These are phyloP conservation scores for Allomyces javanicus DNA, from an alignment of 192 early-diverging fungal genomes.

Conservation along the genomic window DNA sequence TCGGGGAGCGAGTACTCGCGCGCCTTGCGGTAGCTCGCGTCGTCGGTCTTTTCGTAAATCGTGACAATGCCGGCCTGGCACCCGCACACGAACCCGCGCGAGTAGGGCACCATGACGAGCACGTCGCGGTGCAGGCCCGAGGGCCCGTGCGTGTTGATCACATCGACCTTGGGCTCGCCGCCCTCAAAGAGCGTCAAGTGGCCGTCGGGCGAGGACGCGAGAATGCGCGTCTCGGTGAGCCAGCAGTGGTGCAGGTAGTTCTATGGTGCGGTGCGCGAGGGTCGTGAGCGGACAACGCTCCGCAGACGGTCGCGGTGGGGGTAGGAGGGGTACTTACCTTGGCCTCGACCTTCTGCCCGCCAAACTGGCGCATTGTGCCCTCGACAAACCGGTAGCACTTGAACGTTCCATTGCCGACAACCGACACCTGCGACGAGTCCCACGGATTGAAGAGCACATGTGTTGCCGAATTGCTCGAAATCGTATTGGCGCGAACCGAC, in stretches of 20 bases:
- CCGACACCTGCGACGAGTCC: slow-evolving; percentile 27
- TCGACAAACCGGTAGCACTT: slow-evolving; percentile 29
- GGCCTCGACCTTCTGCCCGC: slow-evolving; percentile 21
- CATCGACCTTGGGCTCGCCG: slow-evolving; percentile 28
- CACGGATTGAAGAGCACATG: slow-evolving; percentile 31
- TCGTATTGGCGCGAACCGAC: slow-evolving; percentile 12
- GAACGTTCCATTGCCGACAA: slow-evolving; percentile 31
- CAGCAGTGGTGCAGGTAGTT: slow-evolving; percentile 29
- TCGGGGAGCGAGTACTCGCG: slow-evolving; percentile 2
- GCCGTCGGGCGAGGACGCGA: slow-evolving; percentile 26
- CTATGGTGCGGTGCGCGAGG: slow-evolving; percentile 1
- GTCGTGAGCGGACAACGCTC: too few relatives aligned
- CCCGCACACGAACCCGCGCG: slow-evolving; percentile 25
- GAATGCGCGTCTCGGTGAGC: slow-evolving; percentile 23
- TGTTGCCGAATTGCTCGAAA: slow-evolving; percentile 10
- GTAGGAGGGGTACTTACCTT: slow-evolving; percentile 11
- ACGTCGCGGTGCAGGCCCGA: slow-evolving; percentile 3
- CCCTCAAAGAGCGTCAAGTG: slow-evolving; percentile 27
- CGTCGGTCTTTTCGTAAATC: slow-evolving; percentile 22
- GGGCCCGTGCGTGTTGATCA: slow-evolving; percentile 3
- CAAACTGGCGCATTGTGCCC: slow-evolving; percentile 19
- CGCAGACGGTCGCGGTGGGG: too few relatives aligned
- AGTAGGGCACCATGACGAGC: slow-evolving; percentile 13
- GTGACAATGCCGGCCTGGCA: slow-evolving; percentile 14
- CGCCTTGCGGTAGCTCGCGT: slow-evolving; percentile 4